Evolutionary conservation across 805 yeast species (phyloP), one percentile per base, ranked within the genome.

Genomic region (Suhomyces sp.): DNA sequence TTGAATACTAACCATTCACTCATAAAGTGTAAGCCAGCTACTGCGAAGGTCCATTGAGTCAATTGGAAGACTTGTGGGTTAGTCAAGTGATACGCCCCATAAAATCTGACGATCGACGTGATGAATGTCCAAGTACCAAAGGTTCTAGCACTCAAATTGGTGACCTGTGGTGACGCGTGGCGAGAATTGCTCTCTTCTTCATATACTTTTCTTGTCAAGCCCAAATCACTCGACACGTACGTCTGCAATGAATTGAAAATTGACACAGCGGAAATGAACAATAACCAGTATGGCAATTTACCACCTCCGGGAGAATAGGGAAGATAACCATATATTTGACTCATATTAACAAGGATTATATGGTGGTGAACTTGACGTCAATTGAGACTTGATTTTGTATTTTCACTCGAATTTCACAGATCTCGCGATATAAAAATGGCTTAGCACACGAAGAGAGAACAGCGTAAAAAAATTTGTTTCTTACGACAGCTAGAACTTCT

Each of bases 111-210:
- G 27, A 93, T 76, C 1, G 96, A 82, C 2, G 97, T 85, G 60
- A 92, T 79, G 39, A 92, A 75, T 0, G 99, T 94, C 99, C 99
- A 94, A 0, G 99, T 94, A 31, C 99, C 99, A 68, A 94, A 94
- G 0, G 99, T 93, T 62, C 99, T 82, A n/a, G 97, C 97, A 60
- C 94, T 84, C 58, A 94, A 76, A 12, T 73, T 68, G 5, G 77
- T 72, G 10, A 75, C 74, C 49, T 73, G 73, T 7, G 64, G 56
- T 3, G 62, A 55, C 6, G 65, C 62, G 15, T 69, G 69, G 10
- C 56, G 49, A 15, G 51, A 66, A 63, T 55, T 45, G 39, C 55
- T 53, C 29, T 56, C 59, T 17, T 51, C 50, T 31, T 80, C 86
- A 66, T 94, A 94, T 6, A 94, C 97, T 57, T 84, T 78, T 59